Evolutionary conservation across 768 basidiomycete genomes (phyloP), one percentile per base, ranked within the genome.

Genomic region (Tricholoma sp.): DNA sequence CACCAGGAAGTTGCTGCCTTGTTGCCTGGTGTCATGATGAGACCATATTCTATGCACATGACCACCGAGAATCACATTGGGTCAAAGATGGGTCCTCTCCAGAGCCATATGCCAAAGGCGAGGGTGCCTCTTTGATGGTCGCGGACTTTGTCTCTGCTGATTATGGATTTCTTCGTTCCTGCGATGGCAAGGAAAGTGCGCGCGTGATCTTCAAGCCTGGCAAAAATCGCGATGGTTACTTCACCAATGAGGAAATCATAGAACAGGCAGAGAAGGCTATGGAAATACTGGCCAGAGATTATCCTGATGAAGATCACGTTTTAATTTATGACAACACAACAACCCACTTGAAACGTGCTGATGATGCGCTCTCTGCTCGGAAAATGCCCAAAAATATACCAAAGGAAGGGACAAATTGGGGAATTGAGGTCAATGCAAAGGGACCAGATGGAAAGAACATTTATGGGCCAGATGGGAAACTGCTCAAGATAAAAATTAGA

Each of bases 131-230:
- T 20, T 11, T 44, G 5, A 44, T 24, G 20, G 64, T 73, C 17
- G 64, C 70, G 0, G 66, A 74, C 57, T 74, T 70, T 61, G 68
- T 74, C 1, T 74, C 67, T 2, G 59, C 70, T 6, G 67, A 72
- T 31, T 69, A 65, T 57, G 66, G 68, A 8, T 72, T 65, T 64
- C 44, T 72, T 11, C 31, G 11, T 11, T 68, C 64, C 13, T 54
- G 28, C 0, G 60, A 70, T 64, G 62, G 65, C 1, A 62, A 55
- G 28, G 44, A 65, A 29, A 44, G 12, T 28, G 61, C 63, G 7
- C 47, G 54, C 3, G 57, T 69, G 8, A 29, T 67, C 1, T 69
- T 72, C 53, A 50, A 58, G 29, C 56, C 59, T n/a, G 68, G 66
- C 36, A 37, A 41, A 41, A 18, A 33, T 33, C 32, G 10, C 32